These are phyloP conservation scores for Fusarium pilosicola DNA, from an alignment of 2,329 filamentous ascomycete genomes.

Conservation along the genomic window DNA sequence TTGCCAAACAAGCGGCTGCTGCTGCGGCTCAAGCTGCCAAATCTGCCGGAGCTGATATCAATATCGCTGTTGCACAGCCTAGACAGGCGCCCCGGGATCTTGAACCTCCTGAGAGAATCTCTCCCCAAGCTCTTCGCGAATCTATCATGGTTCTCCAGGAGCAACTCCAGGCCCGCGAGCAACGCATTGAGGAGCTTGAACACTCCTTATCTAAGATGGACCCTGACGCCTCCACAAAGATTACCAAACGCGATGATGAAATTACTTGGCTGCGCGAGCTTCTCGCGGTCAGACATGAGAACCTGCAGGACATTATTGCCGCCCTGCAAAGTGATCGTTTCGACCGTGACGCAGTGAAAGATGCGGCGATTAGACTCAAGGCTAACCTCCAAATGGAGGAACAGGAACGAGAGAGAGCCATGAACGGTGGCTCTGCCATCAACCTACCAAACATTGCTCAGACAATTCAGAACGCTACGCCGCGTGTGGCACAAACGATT, in stretches of 20 bases:
- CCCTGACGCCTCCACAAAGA: conserved; percentile 80
- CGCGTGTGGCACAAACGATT: conserved; percentile 84
- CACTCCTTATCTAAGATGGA: conserved; percentile 74
- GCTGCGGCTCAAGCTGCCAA: conserved; percentile 83
- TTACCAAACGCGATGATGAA: conserved; percentile 92
- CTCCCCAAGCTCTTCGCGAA: conserved; percentile 92
- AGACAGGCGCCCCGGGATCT: conserved; percentile 49
- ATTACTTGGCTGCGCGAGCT: conserved; percentile 95
- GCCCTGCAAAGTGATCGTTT: conserved; percentile 79
- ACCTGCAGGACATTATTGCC: conserved; percentile 90
- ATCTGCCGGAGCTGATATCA: conserved; percentile 58
- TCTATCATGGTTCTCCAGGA: conserved; percentile 97
- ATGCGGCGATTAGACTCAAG: conserved; percentile 91
- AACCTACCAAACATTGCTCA: conserved; percentile 81
- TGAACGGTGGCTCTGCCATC: conserved; percentile 74
- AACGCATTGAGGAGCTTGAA: conserved; percentile 88
- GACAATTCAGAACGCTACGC: conserved; percentile 80
- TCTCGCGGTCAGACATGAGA: conserved; percentile 87
- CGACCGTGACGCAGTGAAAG: conserved; percentile 82
- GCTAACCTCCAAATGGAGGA: conserved; percentile 98
- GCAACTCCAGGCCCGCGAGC: conserved; percentile 93
- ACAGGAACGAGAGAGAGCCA: conserved; percentile 88
- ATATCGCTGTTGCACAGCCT: conserved; percentile 33
- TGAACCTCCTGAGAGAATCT: conserved; percentile 83
- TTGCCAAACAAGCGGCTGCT: conserved; percentile 86